Evolutionary conservation across 179 eudicot genomes (phyloP), one percentile per base, ranked within the genome.

Genomic region (Monotropa hypopitys): DNA sequence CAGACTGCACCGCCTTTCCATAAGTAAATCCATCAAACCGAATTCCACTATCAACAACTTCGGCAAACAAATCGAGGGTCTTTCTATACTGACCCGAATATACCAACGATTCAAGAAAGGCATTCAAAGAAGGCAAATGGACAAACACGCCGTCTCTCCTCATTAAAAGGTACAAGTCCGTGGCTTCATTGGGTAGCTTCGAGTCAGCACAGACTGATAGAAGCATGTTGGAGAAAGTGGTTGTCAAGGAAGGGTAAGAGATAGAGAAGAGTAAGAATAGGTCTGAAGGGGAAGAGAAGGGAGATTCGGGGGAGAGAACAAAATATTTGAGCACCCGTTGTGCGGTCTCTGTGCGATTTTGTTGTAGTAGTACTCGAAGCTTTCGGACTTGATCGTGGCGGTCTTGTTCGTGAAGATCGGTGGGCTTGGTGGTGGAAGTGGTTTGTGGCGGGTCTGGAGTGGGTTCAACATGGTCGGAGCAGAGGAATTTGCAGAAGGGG

Each of bases 1-100:
- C 90, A 6, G 88, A 85, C 38, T 91, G 90, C 8, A 91, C 82
- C 3, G 97, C 97, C 79, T 93, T 93, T 7, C 86, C 87, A 54
- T 83, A 88, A 4, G 84, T 83, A 53, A 87, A 91, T 71, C 78
- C 83, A 81, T 89, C 92, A 6, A 93, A 76, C 80, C 83, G 73
- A 77, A 90, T 20, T 0, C 91, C 90, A 15, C 79, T 73, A 77
- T 73, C 70, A 70, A 86, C 70, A 7, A 76, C 87, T 77, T 88
- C 84, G 62, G 65, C 30, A 75, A 93, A 88, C 47, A 91, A 80
- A 42, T 62, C 75, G 28, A 91, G 83, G 1, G 43, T 86, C 78
- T 56, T 80, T 11, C 53, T 57, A 72, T 82, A 90, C 80, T 76
- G 80, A 26, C 80, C 57, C 4, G 63, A 56, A 63, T 76, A 35